Base-by-base conservation (phyloP, 2,329 filamentous ascomycete species). In the Fusarium sp. region DNA sequence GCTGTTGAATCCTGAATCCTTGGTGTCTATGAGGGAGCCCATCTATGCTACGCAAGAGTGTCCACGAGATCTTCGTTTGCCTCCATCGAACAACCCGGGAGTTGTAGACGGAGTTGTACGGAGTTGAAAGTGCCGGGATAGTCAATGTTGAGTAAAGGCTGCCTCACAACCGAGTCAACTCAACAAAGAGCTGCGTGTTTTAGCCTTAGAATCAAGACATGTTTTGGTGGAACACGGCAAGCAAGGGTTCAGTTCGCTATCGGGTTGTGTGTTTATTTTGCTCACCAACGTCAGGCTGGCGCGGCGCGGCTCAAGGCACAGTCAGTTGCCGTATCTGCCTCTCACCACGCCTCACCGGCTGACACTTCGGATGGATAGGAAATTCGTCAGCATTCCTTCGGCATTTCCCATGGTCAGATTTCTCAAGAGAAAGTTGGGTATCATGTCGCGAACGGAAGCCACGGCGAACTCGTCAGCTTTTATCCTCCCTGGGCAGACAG, bases 11-110 rank as follows among this genome's bases (percentile, higher is more conserved):
- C 37, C 50, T 22, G 22, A 54, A 58, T 66, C 59, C 68, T 57
- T 29, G 48, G 60, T 57, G 10, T n/a, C 39, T 27, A 62, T 73
- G 73, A 76, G 73, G 73, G 62, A 75, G 73, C 73, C 73, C 50
- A 18, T 54, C 50, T 27, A 33, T 54, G 8, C 50, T 54, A 20
- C 50, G n/a, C 56, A 71, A 50, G 41, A 45, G 69, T 64, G 63
- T 64, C 63, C 41, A 67, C 58, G 57, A 60, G 65, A 60, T 64
- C 66, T 56, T 65, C 43, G 54, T 27, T 73, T 60, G 43, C 31
- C 58, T 37, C 65, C 24, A 50, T 74, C 41, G 31, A 37, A 56
- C 72, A 64, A 64, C 60, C 57, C 52, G 65, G 67, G n/a, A 62
- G 72, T 27, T 52, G 71, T 60, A 10, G 66, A 43, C 58, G 65